Conservation (phyloP, 1,284 basidiomycete genomes). For the Volvariella surrecta region DNA sequence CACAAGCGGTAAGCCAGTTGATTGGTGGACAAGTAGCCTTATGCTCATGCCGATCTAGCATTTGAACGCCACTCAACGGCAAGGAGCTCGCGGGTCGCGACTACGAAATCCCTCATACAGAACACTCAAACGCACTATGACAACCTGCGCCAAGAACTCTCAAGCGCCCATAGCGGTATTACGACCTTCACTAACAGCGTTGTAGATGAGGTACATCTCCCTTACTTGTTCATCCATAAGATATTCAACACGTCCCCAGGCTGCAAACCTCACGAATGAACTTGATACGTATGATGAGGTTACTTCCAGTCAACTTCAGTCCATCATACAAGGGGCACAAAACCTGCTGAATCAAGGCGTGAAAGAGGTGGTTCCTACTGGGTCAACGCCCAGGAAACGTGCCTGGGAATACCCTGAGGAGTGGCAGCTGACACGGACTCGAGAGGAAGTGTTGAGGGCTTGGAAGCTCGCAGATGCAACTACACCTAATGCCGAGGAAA, state of each 20-base stretch:
- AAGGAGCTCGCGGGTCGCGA: no score
- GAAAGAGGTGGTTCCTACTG: slow-evolving; percentile 54
- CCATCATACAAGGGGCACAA: slow-evolving; percentile 40
- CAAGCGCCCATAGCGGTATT: neutral
- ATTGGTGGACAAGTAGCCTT: no score
- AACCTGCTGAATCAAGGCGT: slow-evolving; percentile 51
- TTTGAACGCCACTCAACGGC: no score
- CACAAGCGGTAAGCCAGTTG: no score
- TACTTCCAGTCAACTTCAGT: slow-evolving; percentile 31
- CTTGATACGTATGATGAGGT: slow-evolving; percentile 32
- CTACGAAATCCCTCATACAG: no score
- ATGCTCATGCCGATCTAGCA: no score
- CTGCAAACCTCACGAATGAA: slow-evolving; percentile 26
- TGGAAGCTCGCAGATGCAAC: slow-evolving; percentile 25
- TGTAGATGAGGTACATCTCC: no score
- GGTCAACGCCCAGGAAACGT: slow-evolving; percentile 66
- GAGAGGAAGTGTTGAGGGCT: slow-evolving; percentile 45
- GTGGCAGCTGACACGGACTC: slow-evolving; percentile 59
- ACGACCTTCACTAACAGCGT: neutral
- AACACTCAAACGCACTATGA: no score
- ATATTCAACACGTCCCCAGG: slow-evolving; percentile 22
- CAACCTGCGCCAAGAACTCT: neutral
- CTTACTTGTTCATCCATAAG: no score
- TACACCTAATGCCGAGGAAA: neutral
- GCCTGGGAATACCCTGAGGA: slow-evolving; percentile 55